Percentiles rank a stretch among this genome's conserved stretches.
Conservation (phyloP, 345 rosid genomes). For the Aquilaria yunnanensis region DNA sequence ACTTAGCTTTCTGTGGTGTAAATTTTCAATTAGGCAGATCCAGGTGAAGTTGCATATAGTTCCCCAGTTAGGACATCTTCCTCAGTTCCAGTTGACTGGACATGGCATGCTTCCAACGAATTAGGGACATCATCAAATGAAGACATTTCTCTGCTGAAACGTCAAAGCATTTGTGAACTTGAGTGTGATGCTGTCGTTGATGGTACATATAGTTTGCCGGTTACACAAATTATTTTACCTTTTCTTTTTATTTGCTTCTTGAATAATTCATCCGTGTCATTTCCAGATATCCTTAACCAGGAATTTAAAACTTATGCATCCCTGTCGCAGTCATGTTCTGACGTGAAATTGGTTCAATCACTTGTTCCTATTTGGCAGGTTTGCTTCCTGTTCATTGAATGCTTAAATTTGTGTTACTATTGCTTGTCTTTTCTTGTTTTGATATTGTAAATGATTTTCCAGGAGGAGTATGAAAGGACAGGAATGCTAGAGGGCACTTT, state of each 20-base stretch:
- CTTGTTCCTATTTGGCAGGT: constrained; percentile 99
- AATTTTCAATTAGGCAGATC: constrained; percentile 53
- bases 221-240: neutral
- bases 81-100: constrained; percentile 76
- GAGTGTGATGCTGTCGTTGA: constrained; percentile 79
- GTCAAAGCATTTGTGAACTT: constrained; percentile 82
- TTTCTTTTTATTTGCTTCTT: constrained; percentile 9
- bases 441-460: constrained; percentile 16
- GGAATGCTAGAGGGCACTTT: constrained; percentile 45
- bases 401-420: constrained; percentile 3
- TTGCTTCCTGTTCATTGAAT: constrained; percentile 15
- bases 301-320: constrained; percentile 53
- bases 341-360: constrained; percentile 90
- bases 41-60: constrained; percentile 30
- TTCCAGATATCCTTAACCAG: constrained; percentile 78
- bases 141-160: constrained; percentile 32
- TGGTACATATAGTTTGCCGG: constrained; percentile 41
- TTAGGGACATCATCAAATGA: constrained; percentile 34
- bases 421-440: constrained; percentile 16
- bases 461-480: constrained; percentile 90
- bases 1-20: too few relatives aligned
- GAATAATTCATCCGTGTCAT: constrained; percentile 13
- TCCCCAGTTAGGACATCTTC: constrained; percentile 65
- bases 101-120: constrained; percentile 50
- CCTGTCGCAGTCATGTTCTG: constrained; percentile 69